phyloP scores from a whole-genome alignment of 257 asterid species.

The Lycium ferocissimum region DNA sequence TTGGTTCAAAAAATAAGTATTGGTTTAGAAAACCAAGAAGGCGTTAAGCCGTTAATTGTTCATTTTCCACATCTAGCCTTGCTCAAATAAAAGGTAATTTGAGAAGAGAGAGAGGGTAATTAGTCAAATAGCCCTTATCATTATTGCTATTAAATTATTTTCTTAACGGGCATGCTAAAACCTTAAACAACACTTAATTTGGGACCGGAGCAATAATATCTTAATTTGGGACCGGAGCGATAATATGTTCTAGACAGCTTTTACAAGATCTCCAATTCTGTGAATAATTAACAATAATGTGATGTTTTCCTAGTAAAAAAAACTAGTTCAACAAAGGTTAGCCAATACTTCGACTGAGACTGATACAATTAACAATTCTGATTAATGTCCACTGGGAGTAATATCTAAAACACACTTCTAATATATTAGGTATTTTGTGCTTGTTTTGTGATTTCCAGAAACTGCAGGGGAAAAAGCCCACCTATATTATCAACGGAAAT shows the following conservation, averaged over 20 bases:
- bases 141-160: neutral
- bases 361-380: neutral
- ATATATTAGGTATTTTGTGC: neutral
- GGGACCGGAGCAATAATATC: neutral
- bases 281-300: neutral
- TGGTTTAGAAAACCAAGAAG: neutral
- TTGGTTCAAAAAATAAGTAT: neutral
- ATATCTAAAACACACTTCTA: neutral
- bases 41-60: no score
- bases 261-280: neutral
- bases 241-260: neutral
- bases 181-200: neutral
- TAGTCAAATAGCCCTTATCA: no score
- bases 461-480: constrained; percentile 14
- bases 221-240: neutral
- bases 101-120: neutral
- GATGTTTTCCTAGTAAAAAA: neutral
- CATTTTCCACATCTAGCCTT: neutral
- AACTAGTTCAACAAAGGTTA: neutral
- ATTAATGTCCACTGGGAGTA: neutral
- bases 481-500: neutral
- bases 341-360: neutral
- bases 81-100: neutral
- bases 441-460: neutral
- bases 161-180: neutral